Conservation (phyloP, 768 basidiomycete genomes). For the Auriscalpium orientale region DNA sequence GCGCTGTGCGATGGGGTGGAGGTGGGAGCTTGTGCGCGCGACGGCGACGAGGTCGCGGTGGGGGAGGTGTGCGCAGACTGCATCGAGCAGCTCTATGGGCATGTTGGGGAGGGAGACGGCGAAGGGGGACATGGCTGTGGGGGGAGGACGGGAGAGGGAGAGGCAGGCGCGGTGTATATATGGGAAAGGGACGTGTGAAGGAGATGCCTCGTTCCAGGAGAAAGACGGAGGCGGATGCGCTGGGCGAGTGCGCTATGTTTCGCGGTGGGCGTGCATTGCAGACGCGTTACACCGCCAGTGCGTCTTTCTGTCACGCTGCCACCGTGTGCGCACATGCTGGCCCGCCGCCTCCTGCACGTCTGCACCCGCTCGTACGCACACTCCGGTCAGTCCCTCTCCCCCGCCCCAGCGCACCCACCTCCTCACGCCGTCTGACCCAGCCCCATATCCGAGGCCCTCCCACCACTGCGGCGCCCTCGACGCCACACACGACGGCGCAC, state of each 20-base stretch:
- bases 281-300: too few relatives aligned
- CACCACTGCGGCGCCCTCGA: constrained; percentile 20
- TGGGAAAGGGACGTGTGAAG: neutral
- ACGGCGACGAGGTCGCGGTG: constrained; percentile 39
- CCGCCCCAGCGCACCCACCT: neutral
- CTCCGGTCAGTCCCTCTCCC: neutral
- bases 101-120: constrained; percentile 23
- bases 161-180: neutral
- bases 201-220: neutral
- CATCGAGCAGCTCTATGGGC: constrained; percentile 57
- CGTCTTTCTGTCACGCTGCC: too few relatives aligned
- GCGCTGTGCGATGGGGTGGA: constrained; percentile 47
- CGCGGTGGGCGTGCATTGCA: too few relatives aligned
- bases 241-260: too few relatives aligned
- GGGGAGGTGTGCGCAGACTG: constrained; percentile 29
- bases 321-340: too few relatives aligned
- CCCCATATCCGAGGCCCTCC: constrained; percentile 19
- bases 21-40: constrained; percentile 32
- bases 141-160: neutral
- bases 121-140: constrained; percentile 1
- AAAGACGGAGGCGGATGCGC: neutral
- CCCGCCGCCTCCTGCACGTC: too few relatives aligned
- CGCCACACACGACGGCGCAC: constrained; percentile 11
- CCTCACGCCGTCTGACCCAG: constrained; percentile 13
- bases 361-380: neutral